Conservation (phyloP, 2,329 filamentous ascomycete genomes). For the Amylocarpus encephaloides region DNA sequence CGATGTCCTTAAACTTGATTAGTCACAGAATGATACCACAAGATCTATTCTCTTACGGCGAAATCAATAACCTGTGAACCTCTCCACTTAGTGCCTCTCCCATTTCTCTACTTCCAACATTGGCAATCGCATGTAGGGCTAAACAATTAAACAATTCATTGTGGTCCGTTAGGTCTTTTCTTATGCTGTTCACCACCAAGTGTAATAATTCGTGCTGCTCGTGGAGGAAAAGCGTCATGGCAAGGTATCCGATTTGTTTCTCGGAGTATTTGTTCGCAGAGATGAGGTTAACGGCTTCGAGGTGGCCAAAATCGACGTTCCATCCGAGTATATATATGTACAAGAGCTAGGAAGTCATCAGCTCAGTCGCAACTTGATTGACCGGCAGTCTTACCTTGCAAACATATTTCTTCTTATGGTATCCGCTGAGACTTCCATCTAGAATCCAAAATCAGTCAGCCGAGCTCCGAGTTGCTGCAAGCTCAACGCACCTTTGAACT, state of each 20-base stretch:
- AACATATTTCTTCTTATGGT: slow-evolving; percentile 99
- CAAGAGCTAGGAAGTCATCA: slow-evolving; percentile 49
- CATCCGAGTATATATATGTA: slow-evolving; percentile 99
- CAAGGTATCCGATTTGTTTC: slow-evolving; percentile 98
- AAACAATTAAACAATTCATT: slow-evolving; percentile 98
- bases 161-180: slow-evolving; percentile 88
- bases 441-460: slow-evolving; percentile 16
- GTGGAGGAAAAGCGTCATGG: slow-evolving; percentile 94
- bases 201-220: slow-evolving; percentile 95
- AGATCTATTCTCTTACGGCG: slow-evolving; percentile 60
- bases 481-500: slow-evolving; percentile 68
- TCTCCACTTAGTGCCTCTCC: slow-evolving; percentile 87
- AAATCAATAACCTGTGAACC: slow-evolving; percentile 89
- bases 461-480: not conserved
- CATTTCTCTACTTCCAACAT: slow-evolving; percentile 95
- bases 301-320: slow-evolving; percentile 97
- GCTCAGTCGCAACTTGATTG: slow-evolving; percentile 6
- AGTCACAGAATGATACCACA: slow-evolving; percentile 6
- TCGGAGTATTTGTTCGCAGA: slow-evolving; percentile 97
- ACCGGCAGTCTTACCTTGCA: slow-evolving; percentile 65
- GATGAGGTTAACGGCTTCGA: slow-evolving; percentile 96
- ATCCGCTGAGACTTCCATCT: slow-evolving; percentile 87
- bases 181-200: slow-evolving; percentile 95
- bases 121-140: slow-evolving; percentile 93
- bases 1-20: slow-evolving; percentile 50